Evolutionary conservation across 1,284 basidiomycete genomes (phyloP), one percentile per base, ranked within the genome.

Genomic region (Marasmius tenuissimus): DNA sequence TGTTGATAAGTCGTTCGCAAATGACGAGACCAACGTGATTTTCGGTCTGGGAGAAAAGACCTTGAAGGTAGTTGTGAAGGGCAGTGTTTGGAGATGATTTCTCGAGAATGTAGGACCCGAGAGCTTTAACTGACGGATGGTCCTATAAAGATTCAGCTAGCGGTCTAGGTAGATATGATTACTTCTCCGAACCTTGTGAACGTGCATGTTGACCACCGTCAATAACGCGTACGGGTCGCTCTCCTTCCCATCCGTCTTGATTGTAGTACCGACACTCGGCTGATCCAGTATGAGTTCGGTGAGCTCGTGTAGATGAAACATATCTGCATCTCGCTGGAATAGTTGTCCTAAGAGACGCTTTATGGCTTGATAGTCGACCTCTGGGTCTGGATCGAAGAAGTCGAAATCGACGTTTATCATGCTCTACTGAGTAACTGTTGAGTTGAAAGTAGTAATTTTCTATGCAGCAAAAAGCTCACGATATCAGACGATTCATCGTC

Each of bases 191-290:
- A 92, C 92, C 74, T 87, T 84, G 71, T 94, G 85, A n/a, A 85
- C 77, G 63, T 88, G 85, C 78, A 96, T 82, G 71, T 96, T 94
- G 16, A 97, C 71, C 45, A 92, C 91, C 3, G 91, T 94, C 57
- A 97, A 75, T 59, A 95, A 78, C 1, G 93, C 93, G 70, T 89
- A 94, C 16, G 95, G 94, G 77, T 96, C 94, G 67, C 89, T 92
- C 69, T 94, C 92, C 58, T 84, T 84, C 9, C 94, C 94, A 70
- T 97, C 94, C 16, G 91, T 93, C 78, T 97, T 97, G 70, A 97
- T 88, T 0, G 93, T 94, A 35, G 91, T 92, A n/a, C 95, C 95
- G 8, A 94, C 84, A 3, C 85, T 81, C 0, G 89, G 86, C 67
- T 92, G 89, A 1, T 80, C 76, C 18, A 95, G 76, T 16, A 97